Percentiles rank a stretch among this genome's conserved stretches.
Conservation (phyloP, 1,139 yeast genomes). For the Arxiozyma slooffiae region DNA sequence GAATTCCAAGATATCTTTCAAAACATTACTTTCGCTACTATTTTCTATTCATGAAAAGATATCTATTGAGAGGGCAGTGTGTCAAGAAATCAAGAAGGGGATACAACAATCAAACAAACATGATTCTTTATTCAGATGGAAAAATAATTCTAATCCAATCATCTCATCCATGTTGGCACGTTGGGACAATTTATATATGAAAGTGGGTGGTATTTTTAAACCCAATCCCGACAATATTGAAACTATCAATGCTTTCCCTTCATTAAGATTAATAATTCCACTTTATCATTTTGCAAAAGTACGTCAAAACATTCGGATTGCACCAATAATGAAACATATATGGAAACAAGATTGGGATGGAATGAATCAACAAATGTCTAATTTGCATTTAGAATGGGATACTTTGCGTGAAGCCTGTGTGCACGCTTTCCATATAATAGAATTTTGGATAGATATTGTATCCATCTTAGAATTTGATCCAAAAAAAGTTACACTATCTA, state of each 20-base stretch:
- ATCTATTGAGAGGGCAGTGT: slow-evolving; percentile 37
- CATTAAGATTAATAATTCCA: slow-evolving; percentile 55
- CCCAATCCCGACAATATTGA: slow-evolving; percentile 39
- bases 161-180: slow-evolving; percentile 46
- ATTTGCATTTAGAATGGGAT: slow-evolving; percentile 33
- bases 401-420: slow-evolving; percentile 48
- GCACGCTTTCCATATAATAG: slow-evolving; percentile 49
- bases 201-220: slow-evolving; percentile 50
- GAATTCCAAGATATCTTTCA: slow-evolving; percentile 39
- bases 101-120: background rate
- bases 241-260: slow-evolving; percentile 42
- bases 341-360: slow-evolving; percentile 56
- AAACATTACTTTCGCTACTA: slow-evolving; percentile 54
- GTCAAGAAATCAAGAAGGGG: background rate
- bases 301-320: slow-evolving; percentile 47
- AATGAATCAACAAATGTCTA: slow-evolving; percentile 46
- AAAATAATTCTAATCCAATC: slow-evolving; percentile 48
- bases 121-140: slow-evolving; percentile 41
- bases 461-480: slow-evolving; percentile 31
- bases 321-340: slow-evolving; percentile 47
- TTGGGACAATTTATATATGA: slow-evolving; percentile 56
- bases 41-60: slow-evolving; percentile 67
- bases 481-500: slow-evolving; percentile 34
- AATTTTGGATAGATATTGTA: slow-evolving; percentile 61
- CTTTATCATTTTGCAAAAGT: slow-evolving; percentile 54